Conservation (phyloP, 2,329 filamentous ascomycete genomes). For the Sporothrix sp. region DNA sequence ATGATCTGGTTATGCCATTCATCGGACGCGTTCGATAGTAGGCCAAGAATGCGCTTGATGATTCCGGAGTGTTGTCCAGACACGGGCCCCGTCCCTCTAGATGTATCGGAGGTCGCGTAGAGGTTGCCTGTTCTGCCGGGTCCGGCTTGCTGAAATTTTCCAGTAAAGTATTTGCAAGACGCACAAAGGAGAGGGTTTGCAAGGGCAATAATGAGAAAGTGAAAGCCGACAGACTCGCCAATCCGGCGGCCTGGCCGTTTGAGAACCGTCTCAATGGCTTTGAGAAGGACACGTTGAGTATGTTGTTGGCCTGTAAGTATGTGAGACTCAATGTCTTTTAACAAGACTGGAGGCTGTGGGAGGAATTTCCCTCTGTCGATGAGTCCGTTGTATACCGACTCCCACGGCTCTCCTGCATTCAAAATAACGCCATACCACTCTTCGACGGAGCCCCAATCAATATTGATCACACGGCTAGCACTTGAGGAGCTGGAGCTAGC, state of each 20-base stretch:
- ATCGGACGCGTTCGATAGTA: slow-evolving; percentile 65
- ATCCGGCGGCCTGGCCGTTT: slow-evolving; percentile 68
- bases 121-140: slow-evolving; percentile 8
- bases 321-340: slow-evolving; percentile 34
- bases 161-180: slow-evolving; percentile 30
- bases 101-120: not conserved
- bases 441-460: slow-evolving; percentile 63
- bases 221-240: slow-evolving; percentile 56
- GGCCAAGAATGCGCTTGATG: slow-evolving; percentile 72
- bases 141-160: slow-evolving; percentile 25
- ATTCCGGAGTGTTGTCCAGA: slow-evolving; percentile 70
- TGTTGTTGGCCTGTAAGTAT: slow-evolving; percentile 54
- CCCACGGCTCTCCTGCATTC: slow-evolving; percentile 60
- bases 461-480: slow-evolving; percentile 37
- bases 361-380: slow-evolving; percentile 26
- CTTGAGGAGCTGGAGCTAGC: slow-evolving; percentile 23
- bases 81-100: slow-evolving; percentile 32
- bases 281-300: slow-evolving; percentile 59
- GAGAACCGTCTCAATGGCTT: slow-evolving; percentile 66
- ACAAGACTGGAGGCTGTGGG: slow-evolving; percentile 29
- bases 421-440: slow-evolving; percentile 67
- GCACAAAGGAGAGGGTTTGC: slow-evolving; percentile 66
- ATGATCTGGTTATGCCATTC: slow-evolving; percentile 70
- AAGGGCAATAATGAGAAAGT: slow-evolving; percentile 69
- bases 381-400: slow-evolving; percentile 46